Evolutionary conservation across 2,329 filamentous ascomycete species (phyloP).

Genomic region (Chalaropsis thielavioides): DNA sequence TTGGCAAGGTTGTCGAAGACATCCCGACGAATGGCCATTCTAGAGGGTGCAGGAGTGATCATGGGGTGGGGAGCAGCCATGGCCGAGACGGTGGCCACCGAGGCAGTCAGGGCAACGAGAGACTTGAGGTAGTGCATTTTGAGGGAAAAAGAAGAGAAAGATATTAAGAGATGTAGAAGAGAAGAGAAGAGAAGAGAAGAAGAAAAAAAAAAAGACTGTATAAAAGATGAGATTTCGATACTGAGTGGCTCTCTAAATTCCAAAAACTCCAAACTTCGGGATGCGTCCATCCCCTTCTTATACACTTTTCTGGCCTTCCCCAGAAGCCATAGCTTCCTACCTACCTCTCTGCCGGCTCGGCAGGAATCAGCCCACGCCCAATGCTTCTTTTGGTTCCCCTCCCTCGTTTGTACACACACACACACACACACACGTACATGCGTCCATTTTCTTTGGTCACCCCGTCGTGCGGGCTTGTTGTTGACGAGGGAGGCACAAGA

Average conservation of each 20-base stretch:
- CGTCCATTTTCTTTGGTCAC: neutral
- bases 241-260: neutral
- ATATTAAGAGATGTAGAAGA: neutral
- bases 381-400: neutral
- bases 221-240: neutral
- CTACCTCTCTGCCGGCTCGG: neutral
- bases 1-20: constrained; percentile 14
- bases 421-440: no score
- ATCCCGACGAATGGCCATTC: constrained; percentile 8
- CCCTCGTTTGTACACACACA: neutral
- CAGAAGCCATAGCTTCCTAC: neutral
- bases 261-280: neutral
- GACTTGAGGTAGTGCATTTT: constrained; percentile 17
- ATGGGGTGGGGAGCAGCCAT: constrained; percentile 16
- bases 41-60: constrained; percentile 16
- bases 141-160: neutral
- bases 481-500: neutral
- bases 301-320: neutral
- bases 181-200: neutral
- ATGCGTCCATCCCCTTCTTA: neutral
- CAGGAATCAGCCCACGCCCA: constrained; percentile 3
- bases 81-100: constrained; percentile 17
- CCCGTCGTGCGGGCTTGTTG: neutral
- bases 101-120: constrained; percentile 15
- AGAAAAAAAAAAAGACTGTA: neutral